Evolutionary conservation across 805 yeast genomes (phyloP), one percentile per base, ranked within the genome.

Genomic region (Monosporozyma aerobia): DNA sequence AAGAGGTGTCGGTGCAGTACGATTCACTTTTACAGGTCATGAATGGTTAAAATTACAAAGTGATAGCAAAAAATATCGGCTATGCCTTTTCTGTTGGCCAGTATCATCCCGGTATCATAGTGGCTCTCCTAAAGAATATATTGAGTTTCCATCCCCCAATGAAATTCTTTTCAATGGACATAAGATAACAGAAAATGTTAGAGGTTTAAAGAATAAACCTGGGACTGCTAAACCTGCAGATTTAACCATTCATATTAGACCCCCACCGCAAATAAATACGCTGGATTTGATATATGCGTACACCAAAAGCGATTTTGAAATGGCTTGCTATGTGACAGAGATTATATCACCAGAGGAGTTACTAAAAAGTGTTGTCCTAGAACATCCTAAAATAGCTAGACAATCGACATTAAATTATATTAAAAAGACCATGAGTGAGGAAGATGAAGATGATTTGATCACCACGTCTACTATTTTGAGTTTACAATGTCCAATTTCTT

Each of bases 141-240:
- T 84, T 39, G 94, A 85, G 61, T 90, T 80, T 59, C 97, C 97
- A 0, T 70, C 69, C 23, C 87, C 87, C 4, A 69, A 81, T 47
- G 94, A 85, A 61, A 70, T 90, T 3, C 72, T 72, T 35, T 74
- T 85, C 41, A 88, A 90, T 63, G 76, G 75, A 3, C 56, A 56
- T 1, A 65, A 66, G 13, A 60, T 83, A 1, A 74, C 74, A 27
- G 80, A 75, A 29, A 80, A 79, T 54, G 77, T 82, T 1, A 78
- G 81, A 51, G 97, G 97, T 0, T 70, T 90, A 19, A 87, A 87
- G 61, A 84, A 85, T 45, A 78, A 76, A 53, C 78, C 79, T 0
- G 96, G 96, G 0, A 82, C 96, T 0, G 83, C 88, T 1, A 77
- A 79, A 54, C 97, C 97, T 0, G 88, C 87, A 0, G 86, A 90